Conservation (phyloP, 306 rosid genomes). For the Vigna reflexopilosa region DNA sequence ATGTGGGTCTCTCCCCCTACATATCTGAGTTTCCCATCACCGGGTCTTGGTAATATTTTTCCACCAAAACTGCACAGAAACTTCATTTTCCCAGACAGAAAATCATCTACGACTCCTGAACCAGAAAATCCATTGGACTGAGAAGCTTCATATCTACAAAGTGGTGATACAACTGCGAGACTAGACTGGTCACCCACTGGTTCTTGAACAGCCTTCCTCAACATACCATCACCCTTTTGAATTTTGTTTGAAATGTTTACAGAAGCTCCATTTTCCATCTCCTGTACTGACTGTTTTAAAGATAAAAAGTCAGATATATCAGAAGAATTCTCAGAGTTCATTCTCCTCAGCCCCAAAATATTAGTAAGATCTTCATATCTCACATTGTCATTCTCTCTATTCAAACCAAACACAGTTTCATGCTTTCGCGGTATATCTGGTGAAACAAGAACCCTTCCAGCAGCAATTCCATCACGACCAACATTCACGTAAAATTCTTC, state of each 20-base stretch:
- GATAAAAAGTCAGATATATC: constrained; percentile 51
- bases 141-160: constrained; percentile 54
- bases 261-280: constrained; percentile 52
- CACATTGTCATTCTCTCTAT: constrained; percentile 51
- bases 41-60: constrained; percentile 73
- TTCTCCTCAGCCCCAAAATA: constrained; percentile 67
- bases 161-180: constrained; percentile 36
- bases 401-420: constrained; percentile 47
- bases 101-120: constrained; percentile 52
- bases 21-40: constrained; percentile 78
- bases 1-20: constrained; percentile 83
- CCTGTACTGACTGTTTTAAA: constrained; percentile 52
- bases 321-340: constrained; percentile 65
- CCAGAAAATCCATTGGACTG: constrained; percentile 52
- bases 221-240: constrained; percentile 48
- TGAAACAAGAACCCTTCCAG: constrained; percentile 48
- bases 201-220: constrained; percentile 57
- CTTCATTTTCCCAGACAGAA: constrained; percentile 61
- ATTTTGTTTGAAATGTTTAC: constrained; percentile 46
- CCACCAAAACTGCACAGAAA: constrained; percentile 84
- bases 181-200: constrained; percentile 50
- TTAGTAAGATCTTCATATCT: constrained; percentile 62
- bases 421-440: constrained; percentile 38
- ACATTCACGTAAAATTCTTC: constrained; percentile 52
- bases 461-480: constrained; percentile 53